Evolutionary conservation across 2,329 filamentous ascomycete genomes (phyloP), one percentile per base, ranked within the genome.

Genomic region (Mycosphaerella arachidis): DNA sequence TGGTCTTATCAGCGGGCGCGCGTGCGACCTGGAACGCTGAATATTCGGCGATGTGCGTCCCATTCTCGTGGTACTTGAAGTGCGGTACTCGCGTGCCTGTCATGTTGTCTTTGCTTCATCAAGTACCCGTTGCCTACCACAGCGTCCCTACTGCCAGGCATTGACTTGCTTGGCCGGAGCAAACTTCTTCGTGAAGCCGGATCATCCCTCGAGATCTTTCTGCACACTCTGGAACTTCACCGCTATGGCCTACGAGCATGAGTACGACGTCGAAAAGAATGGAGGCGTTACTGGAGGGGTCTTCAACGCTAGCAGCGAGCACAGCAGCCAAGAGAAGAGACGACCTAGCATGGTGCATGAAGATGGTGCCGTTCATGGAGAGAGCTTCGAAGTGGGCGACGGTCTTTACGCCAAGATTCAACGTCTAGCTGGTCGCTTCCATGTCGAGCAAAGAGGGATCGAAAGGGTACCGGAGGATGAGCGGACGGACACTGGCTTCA

Each of bases 401-500:
- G 78, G 77, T 37, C 67, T 77, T 58, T 86, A 84, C 68, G 85
- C 84, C 18, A 84, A 78, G 68, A 64, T 86, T 0, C 86, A 88
- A 72, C 81, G 84, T 31, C 68, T 89, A 13, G 87, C 86, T 0
- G 85, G 82, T 48, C 85, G 81, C 67, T 79, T 88, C 63, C 83
- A 86, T 46, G 83, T 92, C 57, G 89, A 92, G 75, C 85, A 89
- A 75, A 79, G 88, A 70, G 89, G 89, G 56, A 90, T 92, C 61
- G 88, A 92, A 75, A 82, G 88, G 52, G 88, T 91, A 35, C 88
- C 87, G 0, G 83, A 84, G 56, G 79, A 87, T 68, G 88, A 91
- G 76, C 78, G 87, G 66, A 86, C 81, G 6, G 86, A 90, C 72
- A 82, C 77, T 37, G 84, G 83, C 27, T 70, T 74, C 62, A 70